Evolutionary conservation across 495 filamentous ascomycete genomes (phyloP), one percentile per base, ranked within the genome.

Genomic region (Thozetella sp.): DNA sequence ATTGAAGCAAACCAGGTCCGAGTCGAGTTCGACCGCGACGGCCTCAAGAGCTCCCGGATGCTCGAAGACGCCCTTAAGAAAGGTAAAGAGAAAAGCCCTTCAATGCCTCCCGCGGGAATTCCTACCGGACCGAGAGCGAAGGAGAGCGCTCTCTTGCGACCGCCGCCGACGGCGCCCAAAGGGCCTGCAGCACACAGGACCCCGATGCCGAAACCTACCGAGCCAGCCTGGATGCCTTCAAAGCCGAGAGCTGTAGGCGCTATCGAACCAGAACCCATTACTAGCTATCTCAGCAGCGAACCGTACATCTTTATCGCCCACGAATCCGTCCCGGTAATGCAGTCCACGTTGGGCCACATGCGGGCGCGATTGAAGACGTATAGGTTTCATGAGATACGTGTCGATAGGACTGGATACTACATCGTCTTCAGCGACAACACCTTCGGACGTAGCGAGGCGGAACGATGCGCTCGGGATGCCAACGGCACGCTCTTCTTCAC

Each of bases 241-340:
- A 64, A 76, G 62, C 68, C 67, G 53, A 40, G 62, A 51, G 17
- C 19, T 37, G 52, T 54, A 22, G 58, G 61, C 25, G 20, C 65
- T 51, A 56, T 74, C 67, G 58, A 78, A 61, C 56, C 55, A 17
- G 75, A 87, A 45, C 82, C 83, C 0, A 77, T 96, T 24, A 64
- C 88, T 25, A 74, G 75, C 54, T 83, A 86, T 54, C 86, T 98
- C 43, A 90, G 90, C 65, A 81, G 86, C 48, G 88, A 91, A 59
- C 95, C 95, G 0, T 97, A 96, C 70, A 89, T 98, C n/a, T 97
- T 97, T 72, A 88, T 99, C 48, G 84, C 90, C 12, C 85, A 91
- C 60, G 85, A 87, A 55, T 90, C 90, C 55, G 93, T 99, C 2
- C 96, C 95, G 19, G 91, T 95, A n/a, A 86, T 96, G 68, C 80